Evolutionary conservation across 495 filamentous ascomycete species (phyloP).

Genomic region (Aeminium ludgeri): DNA sequence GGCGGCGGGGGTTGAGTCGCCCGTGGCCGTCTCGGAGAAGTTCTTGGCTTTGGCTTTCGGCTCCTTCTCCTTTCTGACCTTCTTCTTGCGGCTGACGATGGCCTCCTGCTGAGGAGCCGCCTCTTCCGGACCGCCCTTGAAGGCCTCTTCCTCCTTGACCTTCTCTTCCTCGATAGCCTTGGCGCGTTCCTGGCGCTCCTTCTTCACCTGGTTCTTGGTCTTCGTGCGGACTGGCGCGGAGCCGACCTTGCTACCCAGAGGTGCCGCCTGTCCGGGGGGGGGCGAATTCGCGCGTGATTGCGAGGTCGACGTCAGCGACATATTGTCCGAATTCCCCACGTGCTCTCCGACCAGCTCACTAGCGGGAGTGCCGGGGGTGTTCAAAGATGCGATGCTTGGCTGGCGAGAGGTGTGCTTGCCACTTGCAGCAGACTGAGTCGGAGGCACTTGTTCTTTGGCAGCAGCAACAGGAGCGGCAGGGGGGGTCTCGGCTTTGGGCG

Average conservation of each 20-base stretch:
- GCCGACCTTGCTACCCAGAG: conserved; percentile 39
- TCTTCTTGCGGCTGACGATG: conserved; percentile 78
- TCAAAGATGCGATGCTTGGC: conserved; percentile 41
- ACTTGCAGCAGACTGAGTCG: conserved; percentile 16
- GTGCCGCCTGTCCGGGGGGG: conserved; percentile 29
- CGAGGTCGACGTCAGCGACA: conserved; percentile 58
- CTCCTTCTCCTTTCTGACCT: conserved; percentile 53
- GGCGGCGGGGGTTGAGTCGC: conserved; percentile 26
- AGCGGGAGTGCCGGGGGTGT: conserved; percentile 60
- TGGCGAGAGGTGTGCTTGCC: conserved; percentile 36
- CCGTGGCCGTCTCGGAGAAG: conserved; percentile 17
- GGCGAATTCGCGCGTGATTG: conserved; percentile 76
- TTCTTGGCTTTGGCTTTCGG: conserved; percentile 17
- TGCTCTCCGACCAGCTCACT: conserved; percentile 61
- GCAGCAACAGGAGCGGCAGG: conserved; percentile 21
- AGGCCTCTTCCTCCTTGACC: conserved; percentile 32
- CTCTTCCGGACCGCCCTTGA: conserved; percentile 31
- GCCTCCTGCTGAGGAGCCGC: conserved; percentile 36
- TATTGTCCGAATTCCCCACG: conserved; percentile 48
- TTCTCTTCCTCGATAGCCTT: conserved; percentile 46
- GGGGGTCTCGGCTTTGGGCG: conserved; percentile 50
- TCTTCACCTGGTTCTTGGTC: conserved; percentile 82
- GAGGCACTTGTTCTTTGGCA: conserved; percentile 8
- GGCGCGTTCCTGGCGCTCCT: conserved; percentile 52
- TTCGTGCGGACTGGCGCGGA: conserved; percentile 61